Conservation (phyloP, 2,329 filamentous ascomycete species). For the Pestalotiopsis sp. region DNA sequence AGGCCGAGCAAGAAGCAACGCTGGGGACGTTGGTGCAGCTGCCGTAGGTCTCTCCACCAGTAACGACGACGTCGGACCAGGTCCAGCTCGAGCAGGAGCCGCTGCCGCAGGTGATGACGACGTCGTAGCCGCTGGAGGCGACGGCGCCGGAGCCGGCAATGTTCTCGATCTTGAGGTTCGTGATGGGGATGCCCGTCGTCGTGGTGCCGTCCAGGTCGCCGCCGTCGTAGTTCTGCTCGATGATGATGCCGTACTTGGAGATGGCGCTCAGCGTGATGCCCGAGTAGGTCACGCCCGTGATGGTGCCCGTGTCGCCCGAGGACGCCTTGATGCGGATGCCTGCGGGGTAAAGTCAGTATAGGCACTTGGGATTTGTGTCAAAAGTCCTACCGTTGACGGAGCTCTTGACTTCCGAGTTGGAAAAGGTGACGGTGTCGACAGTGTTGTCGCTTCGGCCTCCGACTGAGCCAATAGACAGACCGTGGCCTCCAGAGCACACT, state of each 20-base stretch:
- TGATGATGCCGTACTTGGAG: constrained; percentile 43
- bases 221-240: constrained; percentile 50
- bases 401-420: constrained; percentile 51
- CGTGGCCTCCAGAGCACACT: constrained; percentile 47
- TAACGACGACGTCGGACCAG: constrained; percentile 51
- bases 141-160: constrained; percentile 45
- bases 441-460: constrained; percentile 54
- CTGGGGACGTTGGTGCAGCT: constrained; percentile 11
- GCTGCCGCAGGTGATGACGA: constrained; percentile 57
- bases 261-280: constrained; percentile 54
- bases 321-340: constrained; percentile 52
- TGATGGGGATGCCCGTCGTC: constrained; percentile 56
- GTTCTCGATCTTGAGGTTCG: constrained; percentile 45
- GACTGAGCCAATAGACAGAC: constrained; percentile 46
- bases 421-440: constrained; percentile 54
- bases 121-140: constrained; percentile 37
- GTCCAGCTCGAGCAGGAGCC: constrained; percentile 56
- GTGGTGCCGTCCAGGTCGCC: constrained; percentile 47
- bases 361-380: neutral
- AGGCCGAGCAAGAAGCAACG: constrained; percentile 7
- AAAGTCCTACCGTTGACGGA: constrained; percentile 49
- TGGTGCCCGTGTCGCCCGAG: constrained; percentile 46
- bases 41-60: constrained; percentile 47
- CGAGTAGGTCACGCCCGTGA: constrained; percentile 55
- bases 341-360: neutral